Base-by-base conservation (phyloP, 768 basidiomycete species). In the Naganishia vishniacii region DNA sequence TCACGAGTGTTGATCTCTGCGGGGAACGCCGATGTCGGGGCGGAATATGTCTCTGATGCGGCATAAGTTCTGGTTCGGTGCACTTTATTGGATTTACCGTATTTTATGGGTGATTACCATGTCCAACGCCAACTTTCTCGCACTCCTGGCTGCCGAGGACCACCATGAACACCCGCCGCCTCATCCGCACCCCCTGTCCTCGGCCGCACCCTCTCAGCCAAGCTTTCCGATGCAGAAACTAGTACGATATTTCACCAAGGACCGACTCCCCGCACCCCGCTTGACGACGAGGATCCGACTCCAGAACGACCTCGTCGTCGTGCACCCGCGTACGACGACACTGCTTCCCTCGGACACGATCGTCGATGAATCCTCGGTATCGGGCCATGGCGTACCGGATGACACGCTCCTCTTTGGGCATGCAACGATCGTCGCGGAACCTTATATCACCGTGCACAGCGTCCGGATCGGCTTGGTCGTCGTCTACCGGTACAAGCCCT, bases 361-460 rank as follows among this genome's bases (percentile, higher is more conserved):
- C 15, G 29, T 20, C 18, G 53, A 56, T 11, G 23, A 34, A 3
- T 40, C 53, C 6, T 37, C 53, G 34, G 31, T 11, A 3, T 15
- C 23, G 5, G 53, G 37, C 6, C 34, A 40, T 1, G 31, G 37
- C 12, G 53, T 41, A 25, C 53, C 53, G 37, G 53, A 56, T 16
- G 53, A 56, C 23, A 56, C 53, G 23, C 37, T 56, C 13, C 53
- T 56, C 7, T 56, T 56, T 16, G 53, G 53, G 40, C 53, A 56
- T 15, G 53, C 53, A 13, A 40, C 8, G 11, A 56, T 56, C 53
- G 26, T 23, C 15, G 53, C 53, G 34, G 53, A 56, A 34, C 53
- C 53, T 4, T 56, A 56, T 16, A 56, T 56, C 15, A 41, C n/a
- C n/a, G 40, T 56, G 13, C 53, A 56, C 23, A 56, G 53, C 37